Base-by-base conservation (phyloP, 2,329 filamentous ascomycete species). In the Colletotrichum sp. region DNA sequence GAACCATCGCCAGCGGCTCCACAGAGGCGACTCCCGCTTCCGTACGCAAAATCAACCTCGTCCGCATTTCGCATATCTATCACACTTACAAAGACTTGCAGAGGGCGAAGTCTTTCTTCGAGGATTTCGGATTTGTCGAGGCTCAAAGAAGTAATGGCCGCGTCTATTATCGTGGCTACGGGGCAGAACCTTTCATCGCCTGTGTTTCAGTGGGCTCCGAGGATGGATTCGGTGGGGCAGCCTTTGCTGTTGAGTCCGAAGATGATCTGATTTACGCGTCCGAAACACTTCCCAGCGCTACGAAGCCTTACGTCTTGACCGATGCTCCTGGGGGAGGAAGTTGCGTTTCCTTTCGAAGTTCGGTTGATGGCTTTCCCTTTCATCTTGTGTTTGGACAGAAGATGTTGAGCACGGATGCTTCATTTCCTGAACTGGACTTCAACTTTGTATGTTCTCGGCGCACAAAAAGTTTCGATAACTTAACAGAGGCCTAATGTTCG, bases 121-220 rank as follows among this genome's bases (percentile, higher is more conserved):
- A 82, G 6, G 88, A 89, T 81, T 90, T 90, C 77, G 88, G 88
- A 75, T 88, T 89, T 79, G 80, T 79, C 43, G 83, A 86, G 77
- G 80, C 80, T 9, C 83, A 84, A 74, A 81, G 80, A 67, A 78
- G 81, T 3, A 85, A 84, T 30, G 83, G 87, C 61, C 86, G 83
- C 72, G 88, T 90, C 36, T 93, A 90, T 84, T 92, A 89, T 81
- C 88, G 90, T 48, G 92, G 92, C 21, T 93, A 92, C 79, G 91
- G 92, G 13, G 83, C 83, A 9, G 91, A 93, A 78, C 90, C 91
- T 13, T 93, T 91, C 80, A 84, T 92, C 4, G 86, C 93, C 60
- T 91, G 90, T 77, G 87, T 90, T 62, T 85, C 86, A 74, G 83
- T 84, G 64, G 86, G 88, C 3, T 79, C 82, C 67, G 82, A 86